Conservation (phyloP, 2,329 filamentous ascomycete species). For the Capronia coronata region DNA sequence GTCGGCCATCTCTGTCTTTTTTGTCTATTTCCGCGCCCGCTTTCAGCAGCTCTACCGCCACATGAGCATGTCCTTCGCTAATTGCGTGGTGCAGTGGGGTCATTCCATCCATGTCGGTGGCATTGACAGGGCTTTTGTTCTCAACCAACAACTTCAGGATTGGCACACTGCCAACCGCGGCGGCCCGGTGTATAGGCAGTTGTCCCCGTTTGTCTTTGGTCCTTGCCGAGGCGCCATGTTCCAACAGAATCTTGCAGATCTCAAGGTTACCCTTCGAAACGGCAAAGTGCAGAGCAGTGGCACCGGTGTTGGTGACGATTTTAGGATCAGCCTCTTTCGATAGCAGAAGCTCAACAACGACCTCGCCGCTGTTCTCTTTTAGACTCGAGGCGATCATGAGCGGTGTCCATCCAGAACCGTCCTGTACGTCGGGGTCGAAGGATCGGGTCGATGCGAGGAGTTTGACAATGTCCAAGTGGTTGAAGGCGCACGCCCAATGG, state of each 20-base stretch:
- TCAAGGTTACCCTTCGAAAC: constrained; percentile 85
- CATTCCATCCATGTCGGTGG: constrained; percentile 72
- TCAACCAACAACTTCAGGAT: constrained; percentile 75
- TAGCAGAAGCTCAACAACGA: constrained; percentile 41
- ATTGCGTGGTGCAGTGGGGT: constrained; percentile 79
- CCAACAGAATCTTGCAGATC: constrained; percentile 68
- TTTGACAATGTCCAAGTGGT: constrained; percentile 66
- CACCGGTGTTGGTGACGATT: constrained; percentile 38
- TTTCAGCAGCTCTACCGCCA: constrained; percentile 74
- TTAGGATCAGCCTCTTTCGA: constrained; percentile 44
- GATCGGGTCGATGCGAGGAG: constrained; percentile 45
- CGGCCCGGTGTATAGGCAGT: constrained; percentile 82
- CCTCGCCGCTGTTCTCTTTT: constrained; percentile 41
- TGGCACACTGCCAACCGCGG: constrained; percentile 80
- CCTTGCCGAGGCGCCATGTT: constrained; percentile 67
- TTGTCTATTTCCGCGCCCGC: constrained; percentile 77
- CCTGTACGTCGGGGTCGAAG: constrained; percentile 30
- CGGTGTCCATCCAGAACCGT: constrained; percentile 46
- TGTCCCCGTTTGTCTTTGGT: constrained; percentile 83
- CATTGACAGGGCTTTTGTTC: constrained; percentile 70
- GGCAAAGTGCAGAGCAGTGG: constrained; percentile 87
- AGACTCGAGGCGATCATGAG: constrained; percentile 47
- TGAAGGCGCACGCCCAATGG: constrained; percentile 89
- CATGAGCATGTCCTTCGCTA: constrained; percentile 62
- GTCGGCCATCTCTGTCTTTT: constrained; percentile 61